phyloP scores from a whole-genome alignment of 2,329 filamentous ascomycete genomes.

The Kalmusia sp. region DNA sequence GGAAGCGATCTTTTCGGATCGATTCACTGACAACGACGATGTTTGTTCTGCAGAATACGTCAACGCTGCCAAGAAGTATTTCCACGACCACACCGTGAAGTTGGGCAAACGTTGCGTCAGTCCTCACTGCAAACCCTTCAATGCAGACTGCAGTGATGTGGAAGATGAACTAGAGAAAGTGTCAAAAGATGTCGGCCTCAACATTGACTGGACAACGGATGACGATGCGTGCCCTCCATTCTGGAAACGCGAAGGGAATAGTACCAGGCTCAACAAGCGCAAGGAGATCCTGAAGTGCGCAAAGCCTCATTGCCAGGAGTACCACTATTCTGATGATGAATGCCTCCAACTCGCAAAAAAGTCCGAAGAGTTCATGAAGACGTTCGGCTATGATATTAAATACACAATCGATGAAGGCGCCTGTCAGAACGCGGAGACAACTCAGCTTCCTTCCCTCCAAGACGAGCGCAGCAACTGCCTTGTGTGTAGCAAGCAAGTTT shows the following conservation, averaged over 20 bases:
- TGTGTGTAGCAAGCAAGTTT: too few relatives aligned
- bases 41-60: not conserved
- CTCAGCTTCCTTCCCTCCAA: too few relatives aligned
- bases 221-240: not conserved
- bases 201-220: not conserved
- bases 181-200: not conserved
- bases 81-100: not conserved
- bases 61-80: not conserved
- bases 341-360: too few relatives aligned
- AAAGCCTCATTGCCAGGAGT: too few relatives aligned
- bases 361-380: too few relatives aligned
- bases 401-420: too few relatives aligned
- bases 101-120: not conserved
- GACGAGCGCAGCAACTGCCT: too few relatives aligned
- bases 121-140: not conserved
- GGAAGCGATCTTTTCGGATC: not conserved
- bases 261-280: too few relatives aligned
- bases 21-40: not conserved
- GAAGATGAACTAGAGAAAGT: not conserved
- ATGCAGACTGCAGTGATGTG: conserved; percentile 2
- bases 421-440: too few relatives aligned
- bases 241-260: not conserved
- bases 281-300: too few relatives aligned
- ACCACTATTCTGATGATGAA: too few relatives aligned
- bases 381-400: too few relatives aligned